Conservation (phyloP, 495 filamentous ascomycete species). For the Parmelia sp. region DNA sequence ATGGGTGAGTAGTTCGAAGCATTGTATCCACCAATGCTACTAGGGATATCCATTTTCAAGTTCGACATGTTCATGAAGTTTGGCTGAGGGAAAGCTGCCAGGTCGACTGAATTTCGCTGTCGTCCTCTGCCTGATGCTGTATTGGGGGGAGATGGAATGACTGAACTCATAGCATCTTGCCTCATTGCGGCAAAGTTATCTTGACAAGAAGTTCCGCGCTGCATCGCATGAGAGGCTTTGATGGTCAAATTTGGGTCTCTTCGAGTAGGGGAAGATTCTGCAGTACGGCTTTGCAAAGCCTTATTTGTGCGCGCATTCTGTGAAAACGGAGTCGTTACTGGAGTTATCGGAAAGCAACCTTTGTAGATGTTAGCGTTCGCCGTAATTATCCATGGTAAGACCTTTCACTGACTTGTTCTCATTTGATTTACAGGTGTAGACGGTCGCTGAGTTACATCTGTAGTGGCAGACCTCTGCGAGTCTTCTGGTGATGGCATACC, state of each 20-base stretch:
- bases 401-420: conserved; percentile 42
- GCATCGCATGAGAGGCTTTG: conserved; percentile 40
- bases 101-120: conserved; percentile 35
- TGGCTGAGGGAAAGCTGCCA: conserved; percentile 43
- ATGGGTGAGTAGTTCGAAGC: conserved; percentile 37
- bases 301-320: conserved; percentile 33
- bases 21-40: conserved; percentile 43
- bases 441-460: conserved; percentile 38
- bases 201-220: conserved; percentile 44
- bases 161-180: conserved; percentile 32
- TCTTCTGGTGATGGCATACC: conserved; percentile 2
- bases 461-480: conserved; percentile 6
- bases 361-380: conserved; percentile 28
- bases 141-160: conserved; percentile 46
- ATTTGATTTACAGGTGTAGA: conserved; percentile 54
- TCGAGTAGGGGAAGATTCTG: conserved; percentile 24
- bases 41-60: conserved; percentile 46
- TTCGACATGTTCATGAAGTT: conserved; percentile 52
- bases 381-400: not conserved
- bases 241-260: conserved; percentile 30
- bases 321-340: conserved; percentile 43
- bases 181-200: conserved; percentile 29
- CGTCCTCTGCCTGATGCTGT: conserved; percentile 32
- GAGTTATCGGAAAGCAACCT: conserved; percentile 44
- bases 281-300: conserved; percentile 16